Base-by-base conservation (phyloP, 768 basidiomycete genomes). In the Russula sp. region DNA sequence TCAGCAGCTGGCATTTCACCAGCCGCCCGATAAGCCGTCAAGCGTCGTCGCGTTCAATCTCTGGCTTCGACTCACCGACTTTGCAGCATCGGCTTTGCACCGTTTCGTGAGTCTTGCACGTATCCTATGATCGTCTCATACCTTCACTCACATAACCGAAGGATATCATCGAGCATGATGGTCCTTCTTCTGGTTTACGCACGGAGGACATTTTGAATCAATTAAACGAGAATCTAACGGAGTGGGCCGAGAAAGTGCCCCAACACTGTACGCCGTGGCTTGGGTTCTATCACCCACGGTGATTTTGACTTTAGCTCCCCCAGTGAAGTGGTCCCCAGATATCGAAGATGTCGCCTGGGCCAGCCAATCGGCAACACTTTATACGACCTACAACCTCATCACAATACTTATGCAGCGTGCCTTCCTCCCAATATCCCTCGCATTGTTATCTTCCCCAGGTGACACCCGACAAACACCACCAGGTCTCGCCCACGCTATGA, bases 371-470 rank as follows among this genome's bases (percentile, higher is more conserved):
- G 77, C 78, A 1, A 70, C 73, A 9, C 70, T 83, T 1, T 76
- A 78, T 59, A 68, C 74, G 3, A 69, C 74, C 2, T 83, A 79
- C 69, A 80, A 89, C 66, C 77, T 85, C 59, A 74, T 83, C 14
- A 84, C 87, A 70, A 90, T 92, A 63, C 75, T 88, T 39, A 78
- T 90, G 42, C 89, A 92, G 71, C 84, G 89, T 2, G 85, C 88
- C 0, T 91, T 90, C 73, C 84, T 93, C 59, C 86, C 85, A 7
- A 48, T 60, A 10, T 52, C 63, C 16, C 18, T 57, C 29, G 20
- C 51, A 3, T 25, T 65, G n/a, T 46, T 65, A 45, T 58, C 51
- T 13, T 56, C 55, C 3, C 52, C 61, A 36, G 53, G 57, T 32
- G 54, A 58, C 22, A 9, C 11, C 6, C 36, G 29, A 22, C 46